Evolutionary conservation across 257 asterid species (phyloP).

Genomic region (Nicotiana tomentosiformis): DNA sequence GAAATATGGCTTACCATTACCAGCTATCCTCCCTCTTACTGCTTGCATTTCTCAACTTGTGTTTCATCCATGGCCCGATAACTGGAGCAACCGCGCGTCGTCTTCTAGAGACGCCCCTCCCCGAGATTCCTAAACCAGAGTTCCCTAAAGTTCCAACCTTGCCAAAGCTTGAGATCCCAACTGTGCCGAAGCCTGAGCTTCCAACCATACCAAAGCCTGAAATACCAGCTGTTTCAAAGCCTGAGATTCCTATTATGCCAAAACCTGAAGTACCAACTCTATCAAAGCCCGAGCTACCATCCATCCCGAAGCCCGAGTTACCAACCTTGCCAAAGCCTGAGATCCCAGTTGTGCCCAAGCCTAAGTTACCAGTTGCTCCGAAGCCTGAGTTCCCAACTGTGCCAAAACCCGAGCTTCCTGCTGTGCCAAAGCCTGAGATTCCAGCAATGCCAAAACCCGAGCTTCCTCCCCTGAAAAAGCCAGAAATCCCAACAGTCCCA

Average conservation of each 20-base stretch:
- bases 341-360: neutral
- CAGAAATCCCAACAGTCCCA: neutral
- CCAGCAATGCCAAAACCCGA: constrained; percentile 2
- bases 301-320: neutral
- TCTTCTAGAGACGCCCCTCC: constrained; percentile 15
- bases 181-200: constrained; percentile 11
- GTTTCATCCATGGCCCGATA: constrained; percentile 13
- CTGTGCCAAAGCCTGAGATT: neutral
- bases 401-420: constrained; percentile 12
- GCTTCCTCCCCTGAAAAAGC: neutral
- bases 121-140: neutral
- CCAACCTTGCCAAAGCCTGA: neutral
- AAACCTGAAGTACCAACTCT: neutral
- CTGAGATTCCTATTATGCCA: neutral
- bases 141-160: neutral
- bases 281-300: neutral
- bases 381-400: neutral
- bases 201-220: constrained; percentile 27
- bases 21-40: neutral
- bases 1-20: constrained; percentile 3
- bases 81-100: constrained; percentile 17
- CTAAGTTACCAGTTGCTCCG: neutral
- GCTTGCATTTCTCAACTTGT: neutral
- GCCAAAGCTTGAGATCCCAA: constrained; percentile 7
- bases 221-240: constrained; percentile 16